Evolutionary conservation across 768 basidiomycete species (phyloP).

Genomic region (Podaxis sp.): DNA sequence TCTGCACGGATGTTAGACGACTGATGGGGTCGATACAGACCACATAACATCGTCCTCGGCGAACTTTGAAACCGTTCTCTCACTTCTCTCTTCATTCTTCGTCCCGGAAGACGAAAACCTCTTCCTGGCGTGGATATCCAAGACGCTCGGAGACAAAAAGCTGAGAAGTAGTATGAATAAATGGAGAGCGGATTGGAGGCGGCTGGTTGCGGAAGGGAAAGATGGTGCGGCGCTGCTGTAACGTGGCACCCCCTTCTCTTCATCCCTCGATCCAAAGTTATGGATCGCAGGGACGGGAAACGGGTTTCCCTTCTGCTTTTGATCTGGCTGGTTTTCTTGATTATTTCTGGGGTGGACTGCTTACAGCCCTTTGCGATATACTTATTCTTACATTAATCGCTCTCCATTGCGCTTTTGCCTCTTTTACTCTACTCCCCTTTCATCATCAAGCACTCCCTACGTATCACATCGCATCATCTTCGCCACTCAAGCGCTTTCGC

Average conservation of each 20-base stretch:
- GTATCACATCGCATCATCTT: not conserved
- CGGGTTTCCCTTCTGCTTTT: not conserved
- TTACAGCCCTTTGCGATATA: not conserved
- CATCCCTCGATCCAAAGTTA: not conserved
- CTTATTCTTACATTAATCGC: slow-evolving; percentile 10
- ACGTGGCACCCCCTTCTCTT: not conserved
- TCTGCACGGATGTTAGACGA: slow-evolving; percentile 2
- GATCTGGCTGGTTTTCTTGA: not conserved
- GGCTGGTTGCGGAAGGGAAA: slow-evolving; percentile 63
- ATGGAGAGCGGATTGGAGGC: slow-evolving; percentile 85
- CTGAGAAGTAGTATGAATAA: slow-evolving; percentile 63
- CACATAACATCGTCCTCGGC: slow-evolving; percentile 79
- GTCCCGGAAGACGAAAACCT: slow-evolving; percentile 88
- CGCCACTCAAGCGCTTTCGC: not conserved
- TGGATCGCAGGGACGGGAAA: not conserved
- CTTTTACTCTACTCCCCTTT: not conserved
- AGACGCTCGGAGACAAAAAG: slow-evolving; percentile 56
- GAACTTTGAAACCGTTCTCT: slow-evolving; percentile 89
- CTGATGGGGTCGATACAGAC: slow-evolving; percentile 44
- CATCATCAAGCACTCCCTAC: not conserved
- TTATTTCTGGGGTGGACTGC: not conserved
- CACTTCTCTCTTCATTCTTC: slow-evolving; percentile 91
- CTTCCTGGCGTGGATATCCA: slow-evolving; percentile 81
- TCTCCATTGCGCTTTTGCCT: not conserved
- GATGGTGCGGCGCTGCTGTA: slow-evolving; percentile 62